Evolutionary conservation across 2,329 filamentous ascomycete species (phyloP).

Genomic region (Aspergillus ustus): DNA sequence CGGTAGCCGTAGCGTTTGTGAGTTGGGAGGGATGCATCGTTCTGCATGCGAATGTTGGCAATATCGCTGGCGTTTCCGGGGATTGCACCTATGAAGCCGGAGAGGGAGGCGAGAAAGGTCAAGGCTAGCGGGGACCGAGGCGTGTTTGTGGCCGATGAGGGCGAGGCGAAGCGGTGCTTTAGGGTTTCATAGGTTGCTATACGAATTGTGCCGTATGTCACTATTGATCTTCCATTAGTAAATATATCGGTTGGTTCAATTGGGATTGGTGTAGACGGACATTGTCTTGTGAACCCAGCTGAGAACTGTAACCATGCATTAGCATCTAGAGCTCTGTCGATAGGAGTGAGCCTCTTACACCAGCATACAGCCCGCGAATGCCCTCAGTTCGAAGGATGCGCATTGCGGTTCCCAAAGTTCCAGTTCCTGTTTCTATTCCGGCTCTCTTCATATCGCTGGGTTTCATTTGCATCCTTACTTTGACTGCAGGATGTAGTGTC

Average conservation of each 20-base stretch:
- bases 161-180: slow-evolving; percentile 18
- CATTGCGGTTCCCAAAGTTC: slow-evolving; percentile 22
- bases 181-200: slow-evolving; percentile 32
- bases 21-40: slow-evolving; percentile 27
- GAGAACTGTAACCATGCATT: slow-evolving; percentile 23
- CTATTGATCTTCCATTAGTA: slow-evolving; percentile 7
- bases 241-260: background rate
- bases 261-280: slow-evolving; percentile 7
- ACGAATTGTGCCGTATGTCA: slow-evolving; percentile 32
- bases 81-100: slow-evolving; percentile 29
- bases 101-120: slow-evolving; percentile 23
- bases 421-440: background rate
- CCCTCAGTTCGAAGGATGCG: slow-evolving; percentile 26
- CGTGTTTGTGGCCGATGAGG: slow-evolving; percentile 5
- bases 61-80: slow-evolving; percentile 32
- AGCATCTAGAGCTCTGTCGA: background rate
- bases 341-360: slow-evolving; percentile 18
- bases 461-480: slow-evolving; percentile 32
- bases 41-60: slow-evolving; percentile 34
- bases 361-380: slow-evolving; percentile 25
- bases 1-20: slow-evolving; percentile 26
- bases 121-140: slow-evolving; percentile 19
- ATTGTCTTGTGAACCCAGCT: slow-evolving; percentile 29
- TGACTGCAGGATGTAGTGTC: slow-evolving; percentile 19
- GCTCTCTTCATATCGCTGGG: slow-evolving; percentile 10